Evolutionary conservation across 768 basidiomycete species (phyloP).

Genomic region (Amanita thiersii): DNA sequence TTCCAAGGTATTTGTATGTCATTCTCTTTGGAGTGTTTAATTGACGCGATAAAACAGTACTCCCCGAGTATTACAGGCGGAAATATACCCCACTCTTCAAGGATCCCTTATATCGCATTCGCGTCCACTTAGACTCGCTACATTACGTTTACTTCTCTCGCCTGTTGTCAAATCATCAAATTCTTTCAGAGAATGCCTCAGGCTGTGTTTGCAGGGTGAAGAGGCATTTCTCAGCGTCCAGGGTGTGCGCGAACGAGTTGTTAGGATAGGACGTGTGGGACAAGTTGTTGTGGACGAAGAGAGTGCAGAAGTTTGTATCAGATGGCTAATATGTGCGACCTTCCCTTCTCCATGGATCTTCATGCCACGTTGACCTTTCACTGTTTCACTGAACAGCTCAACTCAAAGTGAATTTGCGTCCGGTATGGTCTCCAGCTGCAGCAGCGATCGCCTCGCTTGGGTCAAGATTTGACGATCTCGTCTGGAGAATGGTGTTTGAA

Average conservation of each 20-base stretch:
- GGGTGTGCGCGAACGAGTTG: slow-evolving; percentile 77
- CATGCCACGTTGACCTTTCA: background rate
- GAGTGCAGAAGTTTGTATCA: slow-evolving; percentile 53
- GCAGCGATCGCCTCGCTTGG: slow-evolving; percentile 50
- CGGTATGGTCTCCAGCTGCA: slow-evolving; percentile 80
- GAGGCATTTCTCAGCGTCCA: slow-evolving; percentile 69
- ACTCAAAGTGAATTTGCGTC: slow-evolving; percentile 88
- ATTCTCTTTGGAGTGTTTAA: background rate
- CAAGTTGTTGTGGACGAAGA: slow-evolving; percentile 50
- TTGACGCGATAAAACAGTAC: slow-evolving; percentile 1
- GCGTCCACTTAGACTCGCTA: slow-evolving; percentile 50
- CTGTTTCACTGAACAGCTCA: slow-evolving; percentile 49
- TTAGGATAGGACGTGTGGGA: slow-evolving; percentile 68
- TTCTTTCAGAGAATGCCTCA: slow-evolving; percentile 44
- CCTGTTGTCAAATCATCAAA: slow-evolving; percentile 34
- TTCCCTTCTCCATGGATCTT: background rate
- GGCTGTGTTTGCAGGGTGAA: slow-evolving; percentile 72
- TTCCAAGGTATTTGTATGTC: background rate
- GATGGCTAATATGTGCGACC: slow-evolving; percentile 67
- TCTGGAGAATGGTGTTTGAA: slow-evolving; percentile 65
- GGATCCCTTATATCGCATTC: slow-evolving; percentile 66
- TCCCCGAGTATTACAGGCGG: slow-evolving; percentile 1
- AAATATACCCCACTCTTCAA: slow-evolving; percentile 39
- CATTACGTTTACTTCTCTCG: slow-evolving; percentile 57
- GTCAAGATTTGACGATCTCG: slow-evolving; percentile 52